Percentiles rank a stretch among this genome's conserved stretches.
Conservation (phyloP, 805 yeast genomes). For the Ogataea nitratoaversa region DNA sequence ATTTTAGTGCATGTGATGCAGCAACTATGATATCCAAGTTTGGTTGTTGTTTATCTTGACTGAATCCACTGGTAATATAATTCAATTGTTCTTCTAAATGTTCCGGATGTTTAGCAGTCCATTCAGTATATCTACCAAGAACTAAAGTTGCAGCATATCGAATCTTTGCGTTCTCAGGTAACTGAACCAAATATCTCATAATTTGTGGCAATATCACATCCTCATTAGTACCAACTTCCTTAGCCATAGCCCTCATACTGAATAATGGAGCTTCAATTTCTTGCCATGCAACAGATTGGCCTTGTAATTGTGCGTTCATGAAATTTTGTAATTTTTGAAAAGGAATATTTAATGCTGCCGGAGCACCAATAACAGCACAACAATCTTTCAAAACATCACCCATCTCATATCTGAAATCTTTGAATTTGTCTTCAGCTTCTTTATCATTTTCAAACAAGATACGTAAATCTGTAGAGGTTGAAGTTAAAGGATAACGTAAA, state of each 20-base stretch:
- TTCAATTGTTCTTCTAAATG: constrained; percentile 48
- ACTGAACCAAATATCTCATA: constrained; percentile 59
- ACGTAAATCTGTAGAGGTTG: constrained; percentile 31
- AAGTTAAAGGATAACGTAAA: constrained; percentile 63
- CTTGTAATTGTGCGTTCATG: constrained; percentile 29
- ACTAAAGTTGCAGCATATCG: constrained; percentile 92
- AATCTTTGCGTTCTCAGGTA: constrained; percentile 83
- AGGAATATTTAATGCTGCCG: constrained; percentile 66
- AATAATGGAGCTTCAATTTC: constrained; percentile 85
- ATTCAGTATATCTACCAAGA: constrained; percentile 86
- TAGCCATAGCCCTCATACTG: constrained; percentile 89
- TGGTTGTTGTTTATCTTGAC: constrained; percentile 22
- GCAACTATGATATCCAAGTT: constrained; percentile 63
- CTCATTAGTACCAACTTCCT: constrained; percentile 71
- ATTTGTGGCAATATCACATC: constrained; percentile 66
- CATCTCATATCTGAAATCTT: constrained; percentile 92
- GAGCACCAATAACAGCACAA: constrained; percentile 83
- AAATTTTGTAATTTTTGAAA: constrained; percentile 50
- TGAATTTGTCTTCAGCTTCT: constrained; percentile 88
- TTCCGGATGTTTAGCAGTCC: constrained; percentile 1
- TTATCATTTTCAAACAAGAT: constrained; percentile 60
- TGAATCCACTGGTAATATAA: constrained; percentile 77
- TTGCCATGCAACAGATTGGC: constrained; percentile 66
- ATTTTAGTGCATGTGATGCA: constrained; percentile 90
- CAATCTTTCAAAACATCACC: constrained; percentile 97